Evolutionary conservation across 371 early-diverging fungal genomes (phyloP).

Genomic region (Lichtheimia ramosa): DNA sequence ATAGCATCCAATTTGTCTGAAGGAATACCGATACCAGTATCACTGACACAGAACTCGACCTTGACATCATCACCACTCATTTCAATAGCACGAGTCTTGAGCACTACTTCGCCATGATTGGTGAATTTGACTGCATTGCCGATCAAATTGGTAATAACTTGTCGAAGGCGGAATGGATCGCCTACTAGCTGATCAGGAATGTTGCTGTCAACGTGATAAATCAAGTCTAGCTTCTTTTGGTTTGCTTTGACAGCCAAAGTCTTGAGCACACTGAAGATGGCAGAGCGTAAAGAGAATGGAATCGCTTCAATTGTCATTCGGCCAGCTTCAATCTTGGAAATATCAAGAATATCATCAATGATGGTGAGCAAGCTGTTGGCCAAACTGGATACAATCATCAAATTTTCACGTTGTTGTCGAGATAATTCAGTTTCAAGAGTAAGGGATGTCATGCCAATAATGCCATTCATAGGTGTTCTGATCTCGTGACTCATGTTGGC

Average conservation of each 20-base stretch:
- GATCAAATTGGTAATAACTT: conserved; percentile 83
- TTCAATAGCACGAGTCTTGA: conserved; percentile 33
- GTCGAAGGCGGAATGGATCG: conserved; percentile 75
- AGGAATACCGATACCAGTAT: conserved; percentile 88
- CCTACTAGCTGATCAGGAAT: conserved; percentile 74
- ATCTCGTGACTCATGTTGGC: conserved; percentile 72
- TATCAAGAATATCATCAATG: conserved; percentile 82
- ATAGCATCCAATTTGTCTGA: conserved; percentile 70
- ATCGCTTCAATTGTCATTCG: conserved; percentile 71
- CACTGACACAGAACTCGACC: conserved; percentile 71
- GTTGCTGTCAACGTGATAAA: conserved; percentile 62
- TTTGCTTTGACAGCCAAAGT: conserved; percentile 64
- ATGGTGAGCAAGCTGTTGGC: conserved; percentile 71
- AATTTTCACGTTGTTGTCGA: conserved; percentile 73
- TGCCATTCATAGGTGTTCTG: conserved; percentile 56
- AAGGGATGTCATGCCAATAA: conserved; percentile 67
- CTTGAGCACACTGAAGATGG: conserved; percentile 68
- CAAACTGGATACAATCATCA: conserved; percentile 69
- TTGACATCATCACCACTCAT: conserved; percentile 39
- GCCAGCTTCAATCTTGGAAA: conserved; percentile 84
- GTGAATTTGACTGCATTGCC: conserved; percentile 91
- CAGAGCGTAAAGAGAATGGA: conserved; percentile 68
- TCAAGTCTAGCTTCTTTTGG: conserved; percentile 64
- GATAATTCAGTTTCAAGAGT: conserved; percentile 59
- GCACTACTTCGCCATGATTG: conserved; percentile 53